A percentile compares a stretch with the other conserved stretches of the same genome.
Conservation (phyloP, 306 rosid species). For the Sphenostylis stenocarpa region DNA sequence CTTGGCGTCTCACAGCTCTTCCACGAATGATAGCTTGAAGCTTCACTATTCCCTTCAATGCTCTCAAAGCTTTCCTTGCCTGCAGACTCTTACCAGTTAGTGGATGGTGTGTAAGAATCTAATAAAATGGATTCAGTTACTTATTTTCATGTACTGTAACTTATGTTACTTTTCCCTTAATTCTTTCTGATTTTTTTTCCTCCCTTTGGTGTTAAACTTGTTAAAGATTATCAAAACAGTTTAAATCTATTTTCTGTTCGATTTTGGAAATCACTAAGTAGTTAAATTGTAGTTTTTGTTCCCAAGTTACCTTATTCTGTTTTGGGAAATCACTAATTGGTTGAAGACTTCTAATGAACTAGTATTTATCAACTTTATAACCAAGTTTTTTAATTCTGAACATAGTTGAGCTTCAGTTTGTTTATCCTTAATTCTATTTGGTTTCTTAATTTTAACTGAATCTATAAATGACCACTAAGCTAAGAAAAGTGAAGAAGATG, state of each 20-base stretch:
- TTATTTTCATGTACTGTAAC: neutral
- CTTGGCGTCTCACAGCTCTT: constrained; percentile 87
- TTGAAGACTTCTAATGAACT: neutral
- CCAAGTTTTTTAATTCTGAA: constrained; percentile 9
- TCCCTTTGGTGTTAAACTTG: neutral
- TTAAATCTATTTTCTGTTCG: neutral
- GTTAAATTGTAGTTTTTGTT: neutral
- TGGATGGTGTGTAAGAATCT: neutral
- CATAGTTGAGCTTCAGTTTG: neutral
- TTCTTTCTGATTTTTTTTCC: neutral
- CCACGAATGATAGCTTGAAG: constrained; percentile 96
- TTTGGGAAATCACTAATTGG: neutral
- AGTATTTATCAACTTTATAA: neutral
- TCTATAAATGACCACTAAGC: neutral
- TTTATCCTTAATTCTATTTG: neutral
- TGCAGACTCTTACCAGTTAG: constrained; percentile 35
- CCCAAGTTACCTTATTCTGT: neutral
- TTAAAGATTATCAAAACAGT: neutral
- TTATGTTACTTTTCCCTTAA: neutral
- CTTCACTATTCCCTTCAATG: constrained; percentile 94
- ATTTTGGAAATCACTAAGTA: neutral
- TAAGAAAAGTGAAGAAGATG: neutral
- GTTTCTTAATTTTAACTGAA: neutral
- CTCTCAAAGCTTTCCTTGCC: constrained; percentile 91
- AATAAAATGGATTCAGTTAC: neutral